Base-by-base conservation (phyloP, 129 eudicot species). In the Helianthus tuberosus region DNA sequence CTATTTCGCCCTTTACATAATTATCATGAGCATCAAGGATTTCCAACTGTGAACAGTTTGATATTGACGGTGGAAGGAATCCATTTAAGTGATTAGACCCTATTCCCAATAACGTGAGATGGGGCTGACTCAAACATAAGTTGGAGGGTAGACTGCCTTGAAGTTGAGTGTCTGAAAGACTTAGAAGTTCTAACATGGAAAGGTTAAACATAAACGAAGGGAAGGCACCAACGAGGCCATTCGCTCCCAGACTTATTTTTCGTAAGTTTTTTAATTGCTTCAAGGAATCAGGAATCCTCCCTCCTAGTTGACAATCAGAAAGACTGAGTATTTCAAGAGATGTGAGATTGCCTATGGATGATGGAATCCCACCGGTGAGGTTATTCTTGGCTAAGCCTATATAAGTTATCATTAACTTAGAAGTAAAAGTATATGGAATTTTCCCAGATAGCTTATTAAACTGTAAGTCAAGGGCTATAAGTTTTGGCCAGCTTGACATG, bases 271-370 rank as follows among this genome's bases (percentile, higher is more conserved):
- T 59, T 23, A 82, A 50, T 11, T 29, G 36, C 1, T 23, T 54
- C 2, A 82, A 63, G 25, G 75, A 41, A 67, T 72, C 35, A 20
- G 86, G 86, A 77, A 77, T 77, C 32, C 65, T 72, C 50, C 81
- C 81, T 57, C 53, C 69, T 17, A 77, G 35, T 2, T 16, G 61
- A 68, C 58, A 39, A 9, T 0, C 1, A 57, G n/a, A 0, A 3
- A 58, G 3, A 47, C 3, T 5, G 11, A 77, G 17, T 5, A 0
- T 0, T 32, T 68, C 69, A 8, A 77, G 75, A 44, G 64, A 55
- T 14, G 81, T 68, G 27, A 77, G 52, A 77, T 77, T 77, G 75
- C 81, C 69, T 7, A 77, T 16, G 44, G 25, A 17, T 13, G 72
- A 47, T 11, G 79, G 79, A 15, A 75, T 75, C 20, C 52, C 72